A percentile compares a stretch with the other conserved stretches of the same genome.
Evolutionary conservation across 768 basidiomycete species (phyloP).

Genomic region (Daedaleopsis nitida): DNA sequence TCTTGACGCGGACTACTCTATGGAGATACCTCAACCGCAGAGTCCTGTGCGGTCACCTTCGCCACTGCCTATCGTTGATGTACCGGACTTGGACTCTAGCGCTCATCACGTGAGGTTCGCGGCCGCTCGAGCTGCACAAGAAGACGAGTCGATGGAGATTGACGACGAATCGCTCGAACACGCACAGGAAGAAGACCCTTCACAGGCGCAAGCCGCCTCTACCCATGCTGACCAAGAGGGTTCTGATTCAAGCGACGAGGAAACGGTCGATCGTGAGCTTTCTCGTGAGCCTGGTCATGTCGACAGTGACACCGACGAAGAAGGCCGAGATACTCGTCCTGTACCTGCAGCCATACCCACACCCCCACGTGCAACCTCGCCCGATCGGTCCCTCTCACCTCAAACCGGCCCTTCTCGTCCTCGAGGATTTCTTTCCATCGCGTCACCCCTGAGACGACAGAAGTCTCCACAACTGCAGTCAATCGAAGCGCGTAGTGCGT

Average conservation of each 20-base stretch:
- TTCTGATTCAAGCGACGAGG: constrained; percentile 24
- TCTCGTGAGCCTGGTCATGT: constrained; percentile 28
- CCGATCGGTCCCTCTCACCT: constrained; percentile 5
- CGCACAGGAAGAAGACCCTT: constrained; percentile 7
- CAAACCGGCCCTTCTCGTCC: not conserved
- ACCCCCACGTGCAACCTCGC: constrained; percentile 1
- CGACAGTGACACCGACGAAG: constrained; percentile 24
- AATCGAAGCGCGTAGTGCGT: not conserved
- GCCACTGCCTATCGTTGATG: constrained; percentile 16
- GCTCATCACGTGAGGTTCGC: constrained; percentile 14
- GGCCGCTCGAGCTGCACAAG: not conserved
- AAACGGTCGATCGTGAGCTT: constrained; percentile 38
- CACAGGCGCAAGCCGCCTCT: not conserved
- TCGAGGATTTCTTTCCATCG: constrained; percentile 12
- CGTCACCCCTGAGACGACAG: constrained; percentile 11
- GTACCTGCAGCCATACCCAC: not conserved
- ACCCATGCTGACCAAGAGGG: constrained; percentile 26
- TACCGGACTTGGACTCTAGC: constrained; percentile 47
- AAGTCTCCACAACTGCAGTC: constrained; percentile 6
- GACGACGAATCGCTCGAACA: constrained; percentile 22
- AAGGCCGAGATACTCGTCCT: constrained; percentile 1
- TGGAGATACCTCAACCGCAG: not conserved
- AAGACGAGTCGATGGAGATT: constrained; percentile 15
- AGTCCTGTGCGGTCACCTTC: constrained; percentile 12
- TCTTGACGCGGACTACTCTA: not conserved